These are phyloP conservation scores for Anethum foeniculum DNA, from an alignment of 140 eudicot genomes.

Conservation along the genomic window DNA sequence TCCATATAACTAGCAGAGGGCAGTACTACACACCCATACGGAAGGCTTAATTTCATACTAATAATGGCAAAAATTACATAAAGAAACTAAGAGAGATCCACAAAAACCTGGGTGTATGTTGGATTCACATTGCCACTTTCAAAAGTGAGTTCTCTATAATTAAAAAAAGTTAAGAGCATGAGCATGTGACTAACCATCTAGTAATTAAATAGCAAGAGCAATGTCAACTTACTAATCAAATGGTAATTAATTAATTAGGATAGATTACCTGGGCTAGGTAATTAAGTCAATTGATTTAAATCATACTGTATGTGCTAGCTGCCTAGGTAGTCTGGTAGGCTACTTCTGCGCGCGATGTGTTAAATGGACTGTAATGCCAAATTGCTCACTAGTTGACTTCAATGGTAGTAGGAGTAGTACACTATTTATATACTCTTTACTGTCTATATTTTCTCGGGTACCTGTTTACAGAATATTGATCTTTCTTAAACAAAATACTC, in stretches of 20 bases:
- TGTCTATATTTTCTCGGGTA: too few species aligned
- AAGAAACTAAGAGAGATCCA: not conserved
- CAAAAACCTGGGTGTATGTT: not conserved
- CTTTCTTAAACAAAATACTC: too few species aligned
- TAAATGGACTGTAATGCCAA: not conserved
- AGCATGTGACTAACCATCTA: not conserved
- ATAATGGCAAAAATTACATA: not conserved
- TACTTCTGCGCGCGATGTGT: not conserved
- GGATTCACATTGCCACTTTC: not conserved
- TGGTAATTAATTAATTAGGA: not conserved
- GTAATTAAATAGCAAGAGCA: not conserved
- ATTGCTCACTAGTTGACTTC: not conserved
- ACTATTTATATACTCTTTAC: too few species aligned
- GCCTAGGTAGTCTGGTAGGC: not conserved
- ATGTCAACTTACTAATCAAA: not conserved
- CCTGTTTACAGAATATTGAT: too few species aligned
- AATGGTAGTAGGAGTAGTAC: too few species aligned
- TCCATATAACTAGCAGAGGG: not conserved
- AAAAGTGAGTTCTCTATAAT: not conserved
- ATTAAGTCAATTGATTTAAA: not conserved
- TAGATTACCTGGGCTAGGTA: not conserved
- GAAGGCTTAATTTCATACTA: not conserved
- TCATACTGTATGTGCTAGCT: not conserved
- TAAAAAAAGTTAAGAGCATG: not conserved
- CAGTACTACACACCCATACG: not conserved